Base-by-base conservation (phyloP, 768 basidiomycete species). In the Lactarius hatsudake region DNA sequence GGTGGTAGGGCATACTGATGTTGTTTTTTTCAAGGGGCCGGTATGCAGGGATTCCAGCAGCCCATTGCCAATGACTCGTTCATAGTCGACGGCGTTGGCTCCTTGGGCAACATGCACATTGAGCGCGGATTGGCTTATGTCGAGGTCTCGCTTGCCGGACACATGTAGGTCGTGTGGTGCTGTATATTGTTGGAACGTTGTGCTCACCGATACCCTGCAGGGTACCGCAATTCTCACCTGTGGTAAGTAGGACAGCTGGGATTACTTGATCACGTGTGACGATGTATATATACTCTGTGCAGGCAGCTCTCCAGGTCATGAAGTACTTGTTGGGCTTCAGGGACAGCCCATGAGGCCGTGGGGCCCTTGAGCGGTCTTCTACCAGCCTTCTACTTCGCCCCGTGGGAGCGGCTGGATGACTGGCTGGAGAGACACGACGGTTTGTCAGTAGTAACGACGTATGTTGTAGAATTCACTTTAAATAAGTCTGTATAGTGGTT, bases 291-390 rank as follows among this genome's bases (percentile, higher is more conserved):
- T n/a, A n/a, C 59, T 17, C 42, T 45, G 10, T 30, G 0, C 63
- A 88, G 86, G 86, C 89, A 60, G 83, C 86, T 1, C 86, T 87
- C 77, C 88, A 89, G 72, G 84, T 80, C 63, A 88, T 90, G 87
- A 78, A 86, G 70, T 88, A 81, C 71, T 72, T 90, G 69, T 80
- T 90, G 84, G 88, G 89, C 10, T 83, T 85, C 74, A 83, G 87
- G 66, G 73, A 75, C 1, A 82, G 71, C 2, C 85, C 84, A 17
- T 86, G 59, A 71, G n/a, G n/a, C 2, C 3, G 26, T 15, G 9
- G 20, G 38, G 30, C 5, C 7, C 32, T 32, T 32, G 32, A 32
- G 32, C 7, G 32, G 32, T 6, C 32, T 32, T 32, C 32, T 32
- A 32, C 32, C 7, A 32, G 40, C 5, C 12, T 26, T 1, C 34